Percentiles rank a stretch among this genome's conserved stretches.
Conservation (phyloP, 164 flowering plant species). For the Macadamia tetraphylla region DNA sequence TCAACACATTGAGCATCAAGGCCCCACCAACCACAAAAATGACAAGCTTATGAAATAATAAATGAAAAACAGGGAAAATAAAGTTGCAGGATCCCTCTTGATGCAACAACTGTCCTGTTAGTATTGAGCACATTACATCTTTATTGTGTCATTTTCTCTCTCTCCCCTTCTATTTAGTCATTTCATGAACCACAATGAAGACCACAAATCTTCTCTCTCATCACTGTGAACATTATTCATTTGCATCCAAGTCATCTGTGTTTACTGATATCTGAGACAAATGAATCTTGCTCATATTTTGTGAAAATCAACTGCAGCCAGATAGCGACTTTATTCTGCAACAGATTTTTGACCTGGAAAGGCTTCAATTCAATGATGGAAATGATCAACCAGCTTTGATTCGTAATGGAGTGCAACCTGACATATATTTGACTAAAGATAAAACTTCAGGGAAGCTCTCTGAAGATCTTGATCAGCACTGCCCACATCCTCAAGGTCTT, state of each 20-base stretch:
- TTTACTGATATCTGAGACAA: background rate
- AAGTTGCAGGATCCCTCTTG: too few species aligned
- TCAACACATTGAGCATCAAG: too few species aligned
- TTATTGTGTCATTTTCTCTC: too few species aligned
- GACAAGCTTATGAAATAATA: too few species aligned
- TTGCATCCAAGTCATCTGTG: background rate
- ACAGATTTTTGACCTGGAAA: conserved; percentile 59
- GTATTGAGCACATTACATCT: too few species aligned
- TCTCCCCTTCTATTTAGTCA: too few species aligned
- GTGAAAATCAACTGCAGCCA: conserved; percentile 19
- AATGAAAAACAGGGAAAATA: too few species aligned
- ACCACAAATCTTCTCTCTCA: background rate
- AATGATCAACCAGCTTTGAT: conserved; percentile 17
- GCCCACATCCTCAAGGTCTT: conserved; percentile 16
- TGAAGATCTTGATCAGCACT: conserved; percentile 21
- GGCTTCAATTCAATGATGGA: conserved; percentile 45
- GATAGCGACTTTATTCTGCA: conserved; percentile 35
- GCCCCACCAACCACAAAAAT: too few species aligned
- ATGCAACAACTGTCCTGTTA: too few species aligned
- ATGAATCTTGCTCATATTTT: conserved; percentile 19
- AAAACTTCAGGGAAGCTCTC: conserved; percentile 11
- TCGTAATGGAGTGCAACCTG: conserved; percentile 22
- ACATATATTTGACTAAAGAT: conserved; percentile 16
- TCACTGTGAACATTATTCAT: too few species aligned
- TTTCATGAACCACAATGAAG: too few species aligned